Conservation (phyloP, 495 filamentous ascomycete genomes). For the Aspergillus avenaceus region DNA sequence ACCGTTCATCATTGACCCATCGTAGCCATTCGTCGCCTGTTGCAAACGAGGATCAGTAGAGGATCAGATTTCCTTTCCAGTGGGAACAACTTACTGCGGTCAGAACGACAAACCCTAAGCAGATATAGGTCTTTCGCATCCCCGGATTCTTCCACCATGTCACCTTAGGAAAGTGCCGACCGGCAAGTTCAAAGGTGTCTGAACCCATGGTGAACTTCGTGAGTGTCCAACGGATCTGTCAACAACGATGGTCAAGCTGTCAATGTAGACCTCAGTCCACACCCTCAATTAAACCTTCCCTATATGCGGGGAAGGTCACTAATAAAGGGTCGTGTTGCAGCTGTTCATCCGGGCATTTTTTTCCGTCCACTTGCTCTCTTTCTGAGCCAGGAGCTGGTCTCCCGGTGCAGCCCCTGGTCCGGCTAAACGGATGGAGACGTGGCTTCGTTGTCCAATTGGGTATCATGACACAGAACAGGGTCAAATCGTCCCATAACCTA, state of each 20-base stretch:
- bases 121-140: conserved; percentile 35
- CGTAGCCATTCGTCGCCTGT: conserved; percentile 61
- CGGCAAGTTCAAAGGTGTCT: conserved; percentile 38
- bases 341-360: conserved; percentile 4
- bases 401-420: not conserved
- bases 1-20: conserved; percentile 51
- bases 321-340: not conserved
- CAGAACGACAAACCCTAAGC: conserved; percentile 32
- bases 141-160: conserved; percentile 37
- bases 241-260: not conserved
- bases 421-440: conserved; percentile 1
- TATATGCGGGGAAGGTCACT: not conserved
- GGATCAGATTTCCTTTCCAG: not conserved
- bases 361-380: not conserved
- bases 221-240: not conserved
- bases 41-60: not conserved
- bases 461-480: not conserved
- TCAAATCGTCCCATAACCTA: not conserved
- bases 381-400: not conserved
- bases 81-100: conserved; percentile 22
- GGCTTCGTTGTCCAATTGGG: not conserved
- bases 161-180: conserved; percentile 35
- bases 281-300: not conserved
- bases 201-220: conserved; percentile 26
- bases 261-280: not conserved